These are phyloP conservation scores for Lasiosphaeria ovina DNA, from an alignment of 495 filamentous ascomycete genomes.

Conservation along the genomic window DNA sequence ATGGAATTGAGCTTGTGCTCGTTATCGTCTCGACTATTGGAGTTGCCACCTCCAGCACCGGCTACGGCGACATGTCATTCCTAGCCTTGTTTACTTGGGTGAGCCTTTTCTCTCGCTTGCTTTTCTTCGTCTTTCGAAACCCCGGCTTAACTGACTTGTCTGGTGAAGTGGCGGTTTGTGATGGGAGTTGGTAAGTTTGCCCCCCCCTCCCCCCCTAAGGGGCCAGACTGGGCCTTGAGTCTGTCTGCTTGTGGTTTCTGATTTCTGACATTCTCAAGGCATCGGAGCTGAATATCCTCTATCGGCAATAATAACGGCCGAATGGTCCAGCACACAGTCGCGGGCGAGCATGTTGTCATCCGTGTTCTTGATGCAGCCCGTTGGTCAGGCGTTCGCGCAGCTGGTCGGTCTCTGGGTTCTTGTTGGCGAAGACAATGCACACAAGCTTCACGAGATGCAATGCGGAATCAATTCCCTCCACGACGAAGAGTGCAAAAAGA, in stretches of 20 bases:
- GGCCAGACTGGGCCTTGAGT: no score
- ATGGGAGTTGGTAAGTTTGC: constrained; percentile 34
- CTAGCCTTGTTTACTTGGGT: constrained; percentile 37
- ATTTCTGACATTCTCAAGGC: constrained; percentile 58
- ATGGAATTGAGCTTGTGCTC: constrained; percentile 75
- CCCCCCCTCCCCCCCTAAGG: constrained; percentile 31
- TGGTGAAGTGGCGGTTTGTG: constrained; percentile 34
- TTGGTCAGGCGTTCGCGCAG: constrained; percentile 68
- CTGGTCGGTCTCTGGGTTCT: constrained; percentile 66
- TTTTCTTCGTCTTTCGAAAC: neutral
- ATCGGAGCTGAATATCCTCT: constrained; percentile 79
- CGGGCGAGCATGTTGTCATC: constrained; percentile 74
- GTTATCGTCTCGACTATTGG: constrained; percentile 74
- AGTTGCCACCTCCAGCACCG: constrained; percentile 59
- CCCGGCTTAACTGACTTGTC: constrained; percentile 9
- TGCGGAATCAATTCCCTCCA: constrained; percentile 46
- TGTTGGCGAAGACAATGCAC: constrained; percentile 62
- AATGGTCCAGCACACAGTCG: constrained; percentile 70
- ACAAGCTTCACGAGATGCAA: constrained; percentile 48
- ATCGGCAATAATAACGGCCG: constrained; percentile 70
- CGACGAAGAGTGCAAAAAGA: constrained; percentile 58
- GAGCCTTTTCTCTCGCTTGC: constrained; percentile 7
- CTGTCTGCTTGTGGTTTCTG: constrained; percentile 37
- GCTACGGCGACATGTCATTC: constrained; percentile 43
- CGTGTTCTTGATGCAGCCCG: constrained; percentile 78